These are phyloP conservation scores for Viola odorata DNA, from an alignment of 345 rosid species.

Conservation along the genomic window DNA sequence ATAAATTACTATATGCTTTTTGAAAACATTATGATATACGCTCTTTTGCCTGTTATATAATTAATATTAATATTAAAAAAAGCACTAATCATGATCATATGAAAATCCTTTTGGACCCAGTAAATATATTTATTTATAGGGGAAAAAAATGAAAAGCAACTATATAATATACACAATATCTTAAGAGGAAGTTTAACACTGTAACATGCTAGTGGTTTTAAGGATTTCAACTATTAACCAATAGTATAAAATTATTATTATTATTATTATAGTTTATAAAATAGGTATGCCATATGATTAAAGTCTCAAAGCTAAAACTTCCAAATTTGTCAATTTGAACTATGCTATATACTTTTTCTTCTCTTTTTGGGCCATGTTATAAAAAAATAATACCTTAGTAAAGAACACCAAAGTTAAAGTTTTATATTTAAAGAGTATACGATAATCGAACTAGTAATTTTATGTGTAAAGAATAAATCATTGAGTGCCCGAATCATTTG, in stretches of 20 bases:
- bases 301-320: neutral
- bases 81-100: slow-evolving; percentile 1
- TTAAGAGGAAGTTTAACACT: neutral
- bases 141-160: neutral
- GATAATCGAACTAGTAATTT: too few species aligned
- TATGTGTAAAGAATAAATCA: too few species aligned
- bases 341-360: neutral
- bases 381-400: too few species aligned
- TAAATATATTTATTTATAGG: too few species aligned
- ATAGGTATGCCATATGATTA: neutral
- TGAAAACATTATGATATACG: slow-evolving; percentile 9
- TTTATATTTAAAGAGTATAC: too few species aligned
- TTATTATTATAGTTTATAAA: too few species aligned
- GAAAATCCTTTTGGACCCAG: slow-evolving; percentile 9
- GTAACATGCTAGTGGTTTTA: slow-evolving; percentile 12
- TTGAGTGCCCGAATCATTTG: too few species aligned
- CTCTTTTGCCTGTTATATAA: too few species aligned
- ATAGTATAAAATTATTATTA: too few species aligned
- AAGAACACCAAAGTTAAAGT: too few species aligned
- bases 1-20: slow-evolving; percentile 17
- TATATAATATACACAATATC: neutral
- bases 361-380: too few species aligned
- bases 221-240: slow-evolving; percentile 18
- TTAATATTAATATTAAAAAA: slow-evolving; percentile 4
- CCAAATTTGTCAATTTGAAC: too few species aligned